Conservation (phyloP, 2,329 filamentous ascomycete genomes). For the Arthroderma sp. region DNA sequence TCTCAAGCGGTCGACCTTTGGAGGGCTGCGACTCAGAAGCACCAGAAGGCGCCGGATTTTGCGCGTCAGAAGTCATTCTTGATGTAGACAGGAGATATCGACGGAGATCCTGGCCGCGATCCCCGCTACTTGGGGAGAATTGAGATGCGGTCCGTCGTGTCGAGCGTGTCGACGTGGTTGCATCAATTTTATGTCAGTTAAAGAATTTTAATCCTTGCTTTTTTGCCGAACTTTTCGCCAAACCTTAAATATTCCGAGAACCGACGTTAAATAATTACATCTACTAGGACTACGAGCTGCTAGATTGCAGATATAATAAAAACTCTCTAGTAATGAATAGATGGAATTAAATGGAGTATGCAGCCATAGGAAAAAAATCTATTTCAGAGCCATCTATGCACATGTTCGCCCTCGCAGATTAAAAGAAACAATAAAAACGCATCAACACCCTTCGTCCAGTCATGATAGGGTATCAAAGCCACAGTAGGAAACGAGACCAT, state of each 20-base stretch:
- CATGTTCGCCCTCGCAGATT: background rate
- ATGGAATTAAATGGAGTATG: background rate
- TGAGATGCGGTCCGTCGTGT: background rate
- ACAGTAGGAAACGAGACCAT: background rate
- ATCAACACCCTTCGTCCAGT: background rate
- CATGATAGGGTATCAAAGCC: conserved; percentile 1
- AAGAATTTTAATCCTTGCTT: conserved; percentile 1
- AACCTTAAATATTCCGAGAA: conserved; percentile 5
- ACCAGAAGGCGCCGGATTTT: background rate
- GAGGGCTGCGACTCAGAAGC: background rate
- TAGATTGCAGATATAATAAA: no score
- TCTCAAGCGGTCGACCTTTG: background rate
- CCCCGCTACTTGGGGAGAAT: background rate
- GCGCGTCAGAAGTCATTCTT: background rate
- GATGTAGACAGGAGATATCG: background rate
- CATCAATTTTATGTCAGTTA: background rate
- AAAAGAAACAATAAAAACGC: background rate
- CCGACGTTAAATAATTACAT: background rate
- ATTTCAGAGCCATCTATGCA: background rate
- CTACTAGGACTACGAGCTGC: no score
- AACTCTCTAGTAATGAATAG: background rate
- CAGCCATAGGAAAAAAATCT: background rate
- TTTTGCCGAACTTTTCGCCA: background rate
- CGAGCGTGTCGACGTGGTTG: background rate
- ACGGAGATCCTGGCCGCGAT: background rate